Base-by-base conservation (phyloP, 139 green algal species). In the Picochlorum sp. region DNA sequence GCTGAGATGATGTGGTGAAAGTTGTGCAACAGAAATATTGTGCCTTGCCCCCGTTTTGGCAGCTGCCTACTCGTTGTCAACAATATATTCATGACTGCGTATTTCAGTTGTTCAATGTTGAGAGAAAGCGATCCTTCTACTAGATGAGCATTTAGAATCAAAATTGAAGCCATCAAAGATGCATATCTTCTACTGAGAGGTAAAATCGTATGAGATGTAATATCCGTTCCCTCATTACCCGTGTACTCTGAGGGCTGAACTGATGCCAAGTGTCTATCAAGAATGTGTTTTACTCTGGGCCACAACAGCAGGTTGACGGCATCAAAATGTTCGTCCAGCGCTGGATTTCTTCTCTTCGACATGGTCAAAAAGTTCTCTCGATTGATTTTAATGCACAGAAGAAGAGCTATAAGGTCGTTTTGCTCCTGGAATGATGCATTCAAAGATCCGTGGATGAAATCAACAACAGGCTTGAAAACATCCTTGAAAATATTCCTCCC, bases 381-480 rank as follows among this genome's bases (percentile, higher is more conserved):
- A 67, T 91, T 97, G 38, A 98, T 81, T 23, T 90, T 81, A 63
- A 98, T 95, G 85, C 97, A 95, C 3, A 98, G 79, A 76, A 98
- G 79, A 23, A 97, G 49, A 21, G 81, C 85, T 15, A 98, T 58
- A 30, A 86, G 78, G 65, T 98, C 92, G 55, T 75, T 62, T 67
- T 74, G 67, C 41, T 87, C 77, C 72, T 84, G 71, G 20, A 90
- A 56, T 14, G 58, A 58, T 3, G 68, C 50, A 26, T 69, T 56
- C 28, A 94, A 78, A 41, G 85, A 78, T 2, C 60, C 70, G 75
- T 96, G 83, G 26, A 95, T 79, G 23, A 94, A 88, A 14, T 62
- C 49, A 38, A 92, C 75, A 3, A 89, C 83, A 30, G 83, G 76
- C 2, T 34, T 62, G 45, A 92, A 86, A 34, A 91, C 71, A 63